Evolutionary conservation across 306 rosid genomes (phyloP).

Genomic region (Rosa multiflora): DNA sequence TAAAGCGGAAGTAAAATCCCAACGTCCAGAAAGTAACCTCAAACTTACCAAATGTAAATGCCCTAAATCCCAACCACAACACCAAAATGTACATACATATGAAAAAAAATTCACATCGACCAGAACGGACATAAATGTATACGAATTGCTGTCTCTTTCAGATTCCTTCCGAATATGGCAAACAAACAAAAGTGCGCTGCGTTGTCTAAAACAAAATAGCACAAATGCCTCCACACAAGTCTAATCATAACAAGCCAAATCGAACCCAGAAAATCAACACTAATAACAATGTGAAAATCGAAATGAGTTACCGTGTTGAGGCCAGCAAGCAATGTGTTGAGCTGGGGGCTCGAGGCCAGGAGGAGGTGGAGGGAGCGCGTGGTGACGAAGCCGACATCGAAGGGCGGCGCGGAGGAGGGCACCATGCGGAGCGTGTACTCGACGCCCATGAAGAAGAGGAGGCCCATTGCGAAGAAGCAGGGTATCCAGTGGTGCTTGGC

Average conservation of each 20-base stretch:
- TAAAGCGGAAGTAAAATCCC: neutral
- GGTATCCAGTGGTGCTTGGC: constrained; percentile 77
- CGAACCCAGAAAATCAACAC: neutral
- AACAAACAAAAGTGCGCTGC: neutral
- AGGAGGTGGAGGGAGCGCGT: constrained; percentile 62
- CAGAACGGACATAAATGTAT: neutral
- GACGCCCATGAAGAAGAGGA: constrained; percentile 86
- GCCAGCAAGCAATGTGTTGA: constrained; percentile 63
- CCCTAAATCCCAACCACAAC: neutral
- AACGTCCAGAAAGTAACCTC: neutral
- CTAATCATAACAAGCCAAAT: neutral
- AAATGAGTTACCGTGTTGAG: constrained; percentile 63
- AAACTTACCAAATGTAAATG: neutral
- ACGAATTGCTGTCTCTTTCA: neutral
- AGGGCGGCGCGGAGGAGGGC: constrained; percentile 76
- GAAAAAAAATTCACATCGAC: neutral
- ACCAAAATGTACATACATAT: neutral
- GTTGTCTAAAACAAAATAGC: neutral
- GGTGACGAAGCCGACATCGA: constrained; percentile 74
- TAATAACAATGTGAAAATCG: neutral
- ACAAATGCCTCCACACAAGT: neutral
- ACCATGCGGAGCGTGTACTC: constrained; percentile 96
- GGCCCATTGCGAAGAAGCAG: constrained; percentile 57
- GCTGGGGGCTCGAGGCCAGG: constrained; percentile 60
- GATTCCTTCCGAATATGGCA: neutral